Percentiles rank a stretch among this genome's conserved stretches.
Conservation (phyloP, 2,329 filamentous ascomycete species). For the Pseudogymnoascus sp. region DNA sequence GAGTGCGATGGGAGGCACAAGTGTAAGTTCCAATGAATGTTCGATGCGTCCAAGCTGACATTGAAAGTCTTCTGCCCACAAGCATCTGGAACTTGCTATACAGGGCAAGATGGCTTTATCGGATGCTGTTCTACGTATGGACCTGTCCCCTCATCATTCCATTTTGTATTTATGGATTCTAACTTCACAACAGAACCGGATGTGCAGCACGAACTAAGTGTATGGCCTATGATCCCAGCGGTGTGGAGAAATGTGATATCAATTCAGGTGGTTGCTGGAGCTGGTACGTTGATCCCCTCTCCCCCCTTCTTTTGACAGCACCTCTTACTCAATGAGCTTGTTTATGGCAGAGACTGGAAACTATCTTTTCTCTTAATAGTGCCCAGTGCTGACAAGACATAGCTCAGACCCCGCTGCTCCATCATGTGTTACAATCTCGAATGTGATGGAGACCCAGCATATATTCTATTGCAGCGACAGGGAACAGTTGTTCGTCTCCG, state of each 20-base stretch:
- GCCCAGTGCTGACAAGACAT: neutral
- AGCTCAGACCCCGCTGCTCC: neutral
- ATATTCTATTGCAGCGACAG: neutral
- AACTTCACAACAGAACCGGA: neutral
- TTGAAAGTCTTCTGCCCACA: neutral
- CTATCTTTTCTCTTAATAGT: neutral
- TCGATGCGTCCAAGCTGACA: neutral
- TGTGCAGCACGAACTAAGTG: neutral
- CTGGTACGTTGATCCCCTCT: neutral
- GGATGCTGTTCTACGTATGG: neutral
- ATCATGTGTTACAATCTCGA: neutral
- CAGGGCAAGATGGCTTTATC: neutral
- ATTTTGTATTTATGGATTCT: neutral
- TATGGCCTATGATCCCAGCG: neutral
- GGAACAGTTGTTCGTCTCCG: neutral
- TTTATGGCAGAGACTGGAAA: neutral
- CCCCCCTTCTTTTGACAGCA: neutral
- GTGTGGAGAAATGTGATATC: neutral
- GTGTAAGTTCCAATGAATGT: neutral
- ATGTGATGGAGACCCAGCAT: neutral
- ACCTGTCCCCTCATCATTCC: neutral
- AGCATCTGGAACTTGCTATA: slow-evolving; percentile 9
- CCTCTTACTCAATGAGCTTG: neutral
- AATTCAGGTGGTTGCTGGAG: neutral
- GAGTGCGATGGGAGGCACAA: neutral